Evolutionary conservation across 768 basidiomycete species (phyloP).

Genomic region (Baorangia bicolor): DNA sequence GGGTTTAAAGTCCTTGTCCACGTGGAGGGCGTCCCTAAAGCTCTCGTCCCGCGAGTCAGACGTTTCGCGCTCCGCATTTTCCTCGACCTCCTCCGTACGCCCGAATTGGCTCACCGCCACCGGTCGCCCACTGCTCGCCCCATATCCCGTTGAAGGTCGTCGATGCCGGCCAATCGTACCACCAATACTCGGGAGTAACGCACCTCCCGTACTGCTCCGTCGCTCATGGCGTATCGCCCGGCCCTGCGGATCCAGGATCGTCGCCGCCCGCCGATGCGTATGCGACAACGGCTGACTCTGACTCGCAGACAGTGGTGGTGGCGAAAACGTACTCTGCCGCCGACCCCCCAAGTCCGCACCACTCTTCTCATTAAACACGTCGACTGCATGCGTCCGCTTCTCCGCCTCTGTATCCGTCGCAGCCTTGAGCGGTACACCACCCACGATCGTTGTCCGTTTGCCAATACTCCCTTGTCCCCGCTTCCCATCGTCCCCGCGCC

Average conservation of each 20-base stretch:
- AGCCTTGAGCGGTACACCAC: constrained; percentile 38
- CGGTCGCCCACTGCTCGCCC: constrained; percentile 29
- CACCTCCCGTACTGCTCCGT: constrained; percentile 74
- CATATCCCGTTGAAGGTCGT: constrained; percentile 68
- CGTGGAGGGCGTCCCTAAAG: constrained; percentile 46
- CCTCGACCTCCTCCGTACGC: constrained; percentile 48
- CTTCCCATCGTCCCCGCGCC: constrained; percentile 43
- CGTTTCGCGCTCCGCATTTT: constrained; percentile 43
- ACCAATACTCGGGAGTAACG: constrained; percentile 43
- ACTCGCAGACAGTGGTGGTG: constrained; percentile 39
- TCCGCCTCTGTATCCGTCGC: constrained; percentile 38
- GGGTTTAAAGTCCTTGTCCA: constrained; percentile 84
- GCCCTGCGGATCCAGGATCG: constrained; percentile 69
- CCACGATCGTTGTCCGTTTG: constrained; percentile 54
- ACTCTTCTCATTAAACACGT: constrained; percentile 21
- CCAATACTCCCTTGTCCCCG: constrained; percentile 36
- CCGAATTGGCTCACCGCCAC: constrained; percentile 48
- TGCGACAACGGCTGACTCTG: constrained; percentile 58
- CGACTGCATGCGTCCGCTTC: constrained; percentile 23
- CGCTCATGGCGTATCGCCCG: constrained; percentile 66
- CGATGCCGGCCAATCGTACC: constrained; percentile 68
- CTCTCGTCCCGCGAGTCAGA: constrained; percentile 39
- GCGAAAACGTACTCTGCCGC: constrained; percentile 24
- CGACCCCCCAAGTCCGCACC: constrained; percentile 23
- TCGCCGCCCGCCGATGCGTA: constrained; percentile 73